phyloP scores from a whole-genome alignment of 805 yeast genomes.

The Candida pini region DNA sequence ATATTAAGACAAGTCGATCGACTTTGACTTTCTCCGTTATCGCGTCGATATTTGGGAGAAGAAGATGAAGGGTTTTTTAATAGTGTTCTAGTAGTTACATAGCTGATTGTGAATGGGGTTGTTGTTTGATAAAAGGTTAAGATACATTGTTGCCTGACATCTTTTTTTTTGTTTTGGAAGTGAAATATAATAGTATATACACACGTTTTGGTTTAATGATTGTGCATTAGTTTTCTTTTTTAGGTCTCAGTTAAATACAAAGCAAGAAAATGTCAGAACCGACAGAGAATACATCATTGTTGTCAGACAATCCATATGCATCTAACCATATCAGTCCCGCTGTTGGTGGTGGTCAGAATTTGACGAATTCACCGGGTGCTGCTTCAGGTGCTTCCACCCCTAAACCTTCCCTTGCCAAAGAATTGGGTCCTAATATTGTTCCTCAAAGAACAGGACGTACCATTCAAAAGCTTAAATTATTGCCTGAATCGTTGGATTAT shows the following conservation, averaged over 20 bases:
- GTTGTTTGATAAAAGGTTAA: too few species aligned
- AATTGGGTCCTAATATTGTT: conserved; percentile 47
- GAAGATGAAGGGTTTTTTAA: too few species aligned
- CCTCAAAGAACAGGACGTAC: conserved; percentile 74
- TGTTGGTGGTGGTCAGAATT: background rate
- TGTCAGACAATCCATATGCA: conserved; percentile 29
- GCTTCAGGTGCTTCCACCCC: background rate
- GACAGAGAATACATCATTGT: conserved; percentile 22
- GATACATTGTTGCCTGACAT: too few species aligned
- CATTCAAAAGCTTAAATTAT: conserved; percentile 62
- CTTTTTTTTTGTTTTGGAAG: too few species aligned
- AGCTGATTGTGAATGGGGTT: too few species aligned
- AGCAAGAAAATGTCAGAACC: conserved; percentile 1
- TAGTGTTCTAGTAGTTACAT: too few species aligned
- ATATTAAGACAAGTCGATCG: background rate
- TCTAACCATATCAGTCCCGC: background rate
- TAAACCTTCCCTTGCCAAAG: conserved; percentile 21
- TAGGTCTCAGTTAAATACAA: too few species aligned
- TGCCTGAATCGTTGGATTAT: conserved; percentile 53
- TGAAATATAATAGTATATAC: too few species aligned
- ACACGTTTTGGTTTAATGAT: too few species aligned
- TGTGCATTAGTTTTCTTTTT: too few species aligned
- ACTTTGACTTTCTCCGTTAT: too few species aligned
- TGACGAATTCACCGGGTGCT: background rate
- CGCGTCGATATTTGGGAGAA: too few species aligned